phyloP scores from a whole-genome alignment of 1,284 basidiomycete species.

The Pisolithus thermaeus region DNA sequence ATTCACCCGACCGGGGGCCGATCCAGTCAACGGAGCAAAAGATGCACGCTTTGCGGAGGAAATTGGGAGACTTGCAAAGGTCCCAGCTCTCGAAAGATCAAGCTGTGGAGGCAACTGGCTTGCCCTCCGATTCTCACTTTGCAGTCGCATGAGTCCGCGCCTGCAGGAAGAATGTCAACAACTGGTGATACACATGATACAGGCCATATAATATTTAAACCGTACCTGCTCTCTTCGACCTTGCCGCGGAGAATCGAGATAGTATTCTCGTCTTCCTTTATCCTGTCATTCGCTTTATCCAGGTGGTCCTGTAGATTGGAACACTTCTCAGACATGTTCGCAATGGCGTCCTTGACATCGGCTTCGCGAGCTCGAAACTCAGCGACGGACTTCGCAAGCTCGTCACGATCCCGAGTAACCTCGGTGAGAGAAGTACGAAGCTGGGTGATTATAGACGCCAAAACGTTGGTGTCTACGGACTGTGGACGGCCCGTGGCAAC shows the following conservation, averaged over 20 bases:
- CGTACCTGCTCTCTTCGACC: slow-evolving; percentile 85
- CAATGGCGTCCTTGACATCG: slow-evolving; percentile 53
- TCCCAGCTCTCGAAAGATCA: slow-evolving; percentile 50
- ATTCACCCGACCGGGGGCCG: slow-evolving; percentile 37
- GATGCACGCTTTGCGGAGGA: slow-evolving; percentile 61
- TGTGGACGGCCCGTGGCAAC: slow-evolving; percentile 35
- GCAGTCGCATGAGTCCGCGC: slow-evolving; percentile 85
- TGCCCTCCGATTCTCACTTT: slow-evolving; percentile 71
- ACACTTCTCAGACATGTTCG: slow-evolving; percentile 60
- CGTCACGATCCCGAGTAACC: slow-evolving; percentile 62
- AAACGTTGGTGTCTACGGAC: slow-evolving; percentile 65
- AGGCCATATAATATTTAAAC: slow-evolving; percentile 2
- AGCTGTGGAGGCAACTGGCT: slow-evolving; percentile 46
- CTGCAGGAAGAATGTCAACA: slow-evolving; percentile 30
- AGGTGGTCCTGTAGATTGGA: slow-evolving; percentile 58
- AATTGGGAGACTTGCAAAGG: slow-evolving; percentile 33
- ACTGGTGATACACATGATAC: not conserved
- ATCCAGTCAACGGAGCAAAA: slow-evolving; percentile 63
- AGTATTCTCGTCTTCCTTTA: slow-evolving; percentile 75
- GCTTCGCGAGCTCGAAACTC: slow-evolving; percentile 49
- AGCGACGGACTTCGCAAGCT: slow-evolving; percentile 47
- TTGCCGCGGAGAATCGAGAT: slow-evolving; percentile 77
- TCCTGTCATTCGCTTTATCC: slow-evolving; percentile 50
- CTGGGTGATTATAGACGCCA: slow-evolving; percentile 67
- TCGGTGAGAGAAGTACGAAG: slow-evolving; percentile 57